These are phyloP conservation scores for Dryas drummondii DNA, from an alignment of 306 rosid species.

Conservation along the genomic window DNA sequence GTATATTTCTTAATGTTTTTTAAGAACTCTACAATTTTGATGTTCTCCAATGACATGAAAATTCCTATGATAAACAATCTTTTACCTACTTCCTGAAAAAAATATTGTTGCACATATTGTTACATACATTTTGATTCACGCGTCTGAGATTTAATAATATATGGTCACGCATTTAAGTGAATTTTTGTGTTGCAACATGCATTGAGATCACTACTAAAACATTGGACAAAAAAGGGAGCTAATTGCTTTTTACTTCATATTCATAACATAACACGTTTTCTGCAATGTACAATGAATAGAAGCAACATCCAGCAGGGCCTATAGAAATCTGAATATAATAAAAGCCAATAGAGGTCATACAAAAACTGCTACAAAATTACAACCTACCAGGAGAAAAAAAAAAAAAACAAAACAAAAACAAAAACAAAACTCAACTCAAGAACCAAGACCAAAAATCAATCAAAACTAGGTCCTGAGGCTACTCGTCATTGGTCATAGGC, in stretches of 20 bases:
- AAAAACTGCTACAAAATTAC: not conserved
- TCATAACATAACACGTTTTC: not conserved
- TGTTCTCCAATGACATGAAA: too few relatives aligned
- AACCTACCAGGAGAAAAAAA: not conserved
- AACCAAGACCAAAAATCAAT: too few relatives aligned
- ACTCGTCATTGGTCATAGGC: constrained; percentile 47
- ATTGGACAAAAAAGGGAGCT: not conserved
- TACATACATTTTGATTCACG: too few relatives aligned
- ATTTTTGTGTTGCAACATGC: not conserved
- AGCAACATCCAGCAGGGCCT: too few relatives aligned
- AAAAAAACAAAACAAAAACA: not conserved
- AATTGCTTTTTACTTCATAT: not conserved
- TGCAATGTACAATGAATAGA: not conserved
- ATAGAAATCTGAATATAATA: not conserved
- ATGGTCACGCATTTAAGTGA: too few relatives aligned
- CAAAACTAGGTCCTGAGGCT: not conserved
- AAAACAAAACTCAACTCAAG: not conserved
- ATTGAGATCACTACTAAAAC: not conserved
- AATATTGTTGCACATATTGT: too few relatives aligned
- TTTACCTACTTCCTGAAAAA: too few relatives aligned
- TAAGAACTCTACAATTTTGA: too few relatives aligned
- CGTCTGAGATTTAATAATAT: too few relatives aligned
- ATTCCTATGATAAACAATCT: too few relatives aligned
- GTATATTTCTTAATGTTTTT: too few relatives aligned
- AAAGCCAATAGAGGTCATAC: not conserved